A percentile compares a stretch with the other conserved stretches of the same genome.
phyloP scores from a whole-genome alignment of 768 basidiomycete species.

The Leccinum subgranulosum region DNA sequence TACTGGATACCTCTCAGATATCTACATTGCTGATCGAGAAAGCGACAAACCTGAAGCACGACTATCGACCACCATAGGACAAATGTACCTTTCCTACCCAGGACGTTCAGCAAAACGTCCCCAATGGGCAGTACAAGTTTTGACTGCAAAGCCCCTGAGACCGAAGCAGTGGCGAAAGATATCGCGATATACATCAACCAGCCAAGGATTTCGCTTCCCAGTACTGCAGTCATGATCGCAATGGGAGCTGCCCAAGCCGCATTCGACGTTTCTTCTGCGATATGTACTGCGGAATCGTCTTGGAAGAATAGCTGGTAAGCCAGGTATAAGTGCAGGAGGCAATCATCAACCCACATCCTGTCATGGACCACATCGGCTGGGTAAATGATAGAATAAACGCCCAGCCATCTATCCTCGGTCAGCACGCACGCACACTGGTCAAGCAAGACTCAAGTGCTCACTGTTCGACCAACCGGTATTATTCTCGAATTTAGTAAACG shows the following conservation, averaged over 20 bases:
- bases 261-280: constrained; percentile 45
- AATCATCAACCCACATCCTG: constrained; percentile 17
- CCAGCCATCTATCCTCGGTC: constrained; percentile 17
- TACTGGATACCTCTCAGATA: constrained; percentile 23
- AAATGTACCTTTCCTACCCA: constrained; percentile 41
- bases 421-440: neutral
- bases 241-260: constrained; percentile 43
- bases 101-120: constrained; percentile 37
- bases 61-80: constrained; percentile 43
- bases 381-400: constrained; percentile 27
- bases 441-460: neutral
- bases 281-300: constrained; percentile 49
- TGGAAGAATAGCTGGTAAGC: neutral
- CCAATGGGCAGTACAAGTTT: constrained; percentile 38
- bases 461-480: constrained; percentile 23
- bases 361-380: constrained; percentile 23
- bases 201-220: constrained; percentile 38
- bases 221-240: constrained; percentile 42
- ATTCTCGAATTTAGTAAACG: constrained; percentile 27
- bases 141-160: constrained; percentile 32
- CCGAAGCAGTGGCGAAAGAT: constrained; percentile 41
- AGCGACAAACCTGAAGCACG: constrained; percentile 38
- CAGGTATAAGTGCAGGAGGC: neutral
- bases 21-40: neutral
- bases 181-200: constrained; percentile 42